Evolutionary conservation across 2,329 filamentous ascomycete genomes (phyloP).

Genomic region (Triangularia setosa): DNA sequence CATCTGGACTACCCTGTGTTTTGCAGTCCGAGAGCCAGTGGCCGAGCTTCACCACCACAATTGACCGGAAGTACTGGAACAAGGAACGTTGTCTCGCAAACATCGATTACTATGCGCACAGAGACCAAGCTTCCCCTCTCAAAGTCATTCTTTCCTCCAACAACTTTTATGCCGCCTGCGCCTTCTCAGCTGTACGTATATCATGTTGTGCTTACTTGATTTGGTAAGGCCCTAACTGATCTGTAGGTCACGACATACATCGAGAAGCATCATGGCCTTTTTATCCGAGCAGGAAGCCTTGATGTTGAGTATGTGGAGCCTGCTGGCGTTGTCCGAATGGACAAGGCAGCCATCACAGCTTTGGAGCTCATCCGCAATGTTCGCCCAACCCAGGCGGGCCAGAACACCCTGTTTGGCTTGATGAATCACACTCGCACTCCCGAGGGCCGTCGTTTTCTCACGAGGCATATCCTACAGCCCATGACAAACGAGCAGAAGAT

Average conservation of each 20-base stretch:
- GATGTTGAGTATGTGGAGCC: slow-evolving; percentile 83
- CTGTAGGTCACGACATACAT: slow-evolving; percentile 76
- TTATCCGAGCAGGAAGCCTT: slow-evolving; percentile 64
- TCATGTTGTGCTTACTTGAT: not conserved
- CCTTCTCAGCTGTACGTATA: slow-evolving; percentile 23
- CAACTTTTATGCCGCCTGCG: slow-evolving; percentile 25
- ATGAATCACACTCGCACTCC: slow-evolving; percentile 81
- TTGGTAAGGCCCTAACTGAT: slow-evolving; percentile 17
- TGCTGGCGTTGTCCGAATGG: slow-evolving; percentile 93
- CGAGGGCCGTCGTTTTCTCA: slow-evolving; percentile 81
- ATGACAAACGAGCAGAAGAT: slow-evolving; percentile 68
- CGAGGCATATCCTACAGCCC: slow-evolving; percentile 85
- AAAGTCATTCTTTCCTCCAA: not conserved
- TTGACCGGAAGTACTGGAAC: slow-evolving; percentile 21
- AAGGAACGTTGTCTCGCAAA: slow-evolving; percentile 14
- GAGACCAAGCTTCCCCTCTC: not conserved
- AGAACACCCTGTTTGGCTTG: slow-evolving; percentile 73
- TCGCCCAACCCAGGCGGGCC: slow-evolving; percentile 70
- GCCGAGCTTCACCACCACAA: not conserved
- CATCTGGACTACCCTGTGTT: slow-evolving; percentile 8
- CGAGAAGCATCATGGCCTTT: slow-evolving; percentile 66
- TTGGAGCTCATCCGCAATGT: slow-evolving; percentile 89
- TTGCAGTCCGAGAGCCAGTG: not conserved
- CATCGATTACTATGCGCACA: slow-evolving; percentile 18
- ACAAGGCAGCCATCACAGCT: slow-evolving; percentile 79